A percentile compares a stretch with the other conserved stretches of the same genome.
phyloP scores from a whole-genome alignment of 108 stramenopile genomes.

The Nitzschia inconspicua region DNA sequence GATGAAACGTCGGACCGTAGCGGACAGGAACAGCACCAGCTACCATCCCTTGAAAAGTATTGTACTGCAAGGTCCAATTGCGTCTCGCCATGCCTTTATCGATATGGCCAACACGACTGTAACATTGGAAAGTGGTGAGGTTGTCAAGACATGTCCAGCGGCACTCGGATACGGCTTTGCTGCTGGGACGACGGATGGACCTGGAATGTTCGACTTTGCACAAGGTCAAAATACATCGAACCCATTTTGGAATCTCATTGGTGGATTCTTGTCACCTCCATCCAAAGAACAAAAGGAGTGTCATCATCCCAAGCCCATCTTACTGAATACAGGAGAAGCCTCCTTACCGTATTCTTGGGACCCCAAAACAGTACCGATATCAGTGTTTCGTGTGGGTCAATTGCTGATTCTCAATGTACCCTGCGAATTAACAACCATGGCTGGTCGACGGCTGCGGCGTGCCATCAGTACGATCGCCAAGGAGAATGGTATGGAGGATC shows the following conservation, averaged over 20 bases:
- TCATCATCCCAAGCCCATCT: constrained; percentile 57
- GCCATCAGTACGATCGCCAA: constrained; percentile 17
- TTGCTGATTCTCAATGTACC: constrained; percentile 55
- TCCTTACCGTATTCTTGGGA: constrained; percentile 53
- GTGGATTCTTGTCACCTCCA: constrained; percentile 40
- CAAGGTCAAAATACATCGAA: constrained; percentile 46
- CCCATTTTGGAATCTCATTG: constrained; percentile 50
- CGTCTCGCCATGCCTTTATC: constrained; percentile 44
- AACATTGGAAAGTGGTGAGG: constrained; percentile 24
- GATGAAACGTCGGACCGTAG: background rate
- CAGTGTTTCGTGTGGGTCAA: constrained; percentile 34
- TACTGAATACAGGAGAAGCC: constrained; percentile 52
- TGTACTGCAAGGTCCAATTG: constrained; percentile 23
- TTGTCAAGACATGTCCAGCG: constrained; percentile 38
- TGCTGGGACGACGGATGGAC: constrained; percentile 66
- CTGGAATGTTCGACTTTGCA: constrained; percentile 45
- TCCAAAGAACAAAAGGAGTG: constrained; percentile 40
- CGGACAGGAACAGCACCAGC: background rate
- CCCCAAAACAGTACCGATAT: constrained; percentile 46
- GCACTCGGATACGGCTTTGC: constrained; percentile 57
- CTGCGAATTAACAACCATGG: constrained; percentile 63
- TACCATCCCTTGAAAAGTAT: too few species aligned
- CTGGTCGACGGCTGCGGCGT: constrained; percentile 47
- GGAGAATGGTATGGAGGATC: constrained; percentile 22
- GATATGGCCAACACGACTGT: constrained; percentile 48